Base-by-base conservation (phyloP, 129 eudicot species). In the Dittrichia graveolens region DNA sequence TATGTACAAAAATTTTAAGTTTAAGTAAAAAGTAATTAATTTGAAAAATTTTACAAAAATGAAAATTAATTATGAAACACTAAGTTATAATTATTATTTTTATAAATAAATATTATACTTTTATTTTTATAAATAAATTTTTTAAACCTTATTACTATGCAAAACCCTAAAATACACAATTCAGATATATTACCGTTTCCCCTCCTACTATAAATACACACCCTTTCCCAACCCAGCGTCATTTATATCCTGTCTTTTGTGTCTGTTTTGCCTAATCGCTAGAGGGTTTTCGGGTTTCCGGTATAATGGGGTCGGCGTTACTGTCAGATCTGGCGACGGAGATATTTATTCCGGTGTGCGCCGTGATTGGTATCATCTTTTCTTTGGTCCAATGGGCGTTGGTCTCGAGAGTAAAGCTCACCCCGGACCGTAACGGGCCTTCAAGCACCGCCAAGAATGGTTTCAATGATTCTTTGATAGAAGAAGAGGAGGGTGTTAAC, bases 401-500 rank as follows among this genome's bases (percentile, higher is more conserved):
- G 56, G 98, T 92, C 5, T 80, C 98, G 3, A 77, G 75, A 35
- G 98, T 92, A 11, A 92, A 83, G 69, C 67, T 91, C 74, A 31
- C 89, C n/a, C 69, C 91, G 15, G 87, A 85, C 45, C 49, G 72
- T 11, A 65, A 76, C 75, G 59, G 74, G 4, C 74, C 80, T 7
- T 44, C 82, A 38, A 53, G 13, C 14, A 81, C 60, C 41, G 74
- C 52, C 46, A 92, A 89, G 69, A 91, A 92, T 75, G 97, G 96
- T 0, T 86, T 58, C 71, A 83, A 67, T 43, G 98, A 89, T 43
- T 89, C 63, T 63, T 74, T 92, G 78, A 89, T 92, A 73, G 97
- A 92, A 74, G 97, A 92, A 62, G 97, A 92, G 76, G 97, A 89
- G 46, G 96, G 97, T 48, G 70, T 89, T 42, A 86, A 86, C 52